Evolutionary conservation across 78 protist species (phyloP), one percentile per base, ranked within the genome.

Genomic region (Dictyostelium brefeldianum): DNA sequence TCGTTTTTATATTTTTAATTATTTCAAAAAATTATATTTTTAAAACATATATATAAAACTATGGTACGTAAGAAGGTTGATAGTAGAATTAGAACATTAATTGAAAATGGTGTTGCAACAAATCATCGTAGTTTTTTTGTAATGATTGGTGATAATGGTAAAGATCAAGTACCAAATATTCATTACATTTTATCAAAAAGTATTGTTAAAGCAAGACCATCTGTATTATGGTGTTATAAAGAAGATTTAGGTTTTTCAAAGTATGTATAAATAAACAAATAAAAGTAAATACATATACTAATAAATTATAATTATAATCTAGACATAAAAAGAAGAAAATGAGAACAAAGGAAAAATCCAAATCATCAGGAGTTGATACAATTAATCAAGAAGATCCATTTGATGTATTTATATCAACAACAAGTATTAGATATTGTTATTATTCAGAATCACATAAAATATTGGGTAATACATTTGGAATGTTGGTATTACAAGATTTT

Each of bases 171-270:
- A 64, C 71, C 92, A 14, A 98, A 98, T 81, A 96, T 99, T 7
- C 99, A 99, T 89, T 95, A 97, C 95, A 98, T 99, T 64, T 96
- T 99, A 14, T 71, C 97, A 29, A 98, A 97, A 74, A 97, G 98
- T 10, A 10, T 69, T 1, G 97, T 94, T 18, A 84, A 84, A 84
- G 89, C 96, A 8, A 84, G 99, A 18, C 99, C 99, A n/a, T 56
- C 89, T 1, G 99, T 99, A 10, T 92, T 99, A 36, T 99, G 99
- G 99, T 99, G 99, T 94, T 98, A 98, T 94, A 98, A 99, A 95
- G 96, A 97, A 69, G 98, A 98, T 22, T 94, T 97, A 64, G 96
- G 96, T 27, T 96, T 98, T 90, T 84, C 91, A 84, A 84, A 84
- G 91, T 84, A 84, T 43, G 81, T 84, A 31, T 69, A 27, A 31